phyloP scores from a whole-genome alignment of 495 filamentous ascomycete genomes.

The Hypoxylon crocopeplum region DNA sequence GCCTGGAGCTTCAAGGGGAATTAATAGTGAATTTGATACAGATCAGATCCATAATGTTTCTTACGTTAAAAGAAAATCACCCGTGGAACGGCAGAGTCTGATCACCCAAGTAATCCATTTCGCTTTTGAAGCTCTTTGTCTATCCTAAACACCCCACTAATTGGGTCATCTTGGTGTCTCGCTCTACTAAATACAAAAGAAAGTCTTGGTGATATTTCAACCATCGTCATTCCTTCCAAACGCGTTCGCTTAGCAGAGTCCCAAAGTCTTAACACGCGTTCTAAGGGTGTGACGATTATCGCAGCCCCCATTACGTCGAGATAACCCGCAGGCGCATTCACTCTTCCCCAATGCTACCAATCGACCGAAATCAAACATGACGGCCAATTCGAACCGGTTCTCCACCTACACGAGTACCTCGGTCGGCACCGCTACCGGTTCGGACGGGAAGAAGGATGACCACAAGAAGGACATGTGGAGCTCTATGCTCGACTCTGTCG shows the following conservation, averaged over 20 bases:
- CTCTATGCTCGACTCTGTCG: constrained; percentile 87
- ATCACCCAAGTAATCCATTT: constrained; percentile 3
- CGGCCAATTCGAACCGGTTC: constrained; percentile 63
- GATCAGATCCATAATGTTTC: constrained; percentile 6
- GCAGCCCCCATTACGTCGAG: constrained; percentile 8
- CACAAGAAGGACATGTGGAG: constrained; percentile 92
- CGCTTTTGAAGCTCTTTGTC: constrained; percentile 10
- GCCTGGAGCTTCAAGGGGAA: constrained; percentile 40
- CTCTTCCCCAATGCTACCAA: constrained; percentile 37
- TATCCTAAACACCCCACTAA: not conserved
- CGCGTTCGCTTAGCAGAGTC: constrained; percentile 27
- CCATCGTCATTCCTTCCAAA: constrained; percentile 30
- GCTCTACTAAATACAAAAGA: too few relatives aligned
- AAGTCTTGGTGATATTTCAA: constrained; percentile 5
- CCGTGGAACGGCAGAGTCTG: constrained; percentile 2
- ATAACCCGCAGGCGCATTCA: constrained; percentile 3
- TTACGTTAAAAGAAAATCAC: constrained; percentile 21
- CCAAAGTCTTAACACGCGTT: constrained; percentile 35
- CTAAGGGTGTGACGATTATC: constrained; percentile 28
- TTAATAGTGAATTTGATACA: constrained; percentile 16
- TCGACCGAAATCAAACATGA: constrained; percentile 46
- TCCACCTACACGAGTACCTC: constrained; percentile 60
- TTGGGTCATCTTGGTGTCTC: constrained; percentile 2
- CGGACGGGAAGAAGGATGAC: constrained; percentile 65
- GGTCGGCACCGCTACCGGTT: constrained; percentile 46